Conservation (phyloP, 495 filamentous ascomycete species). For the Podospora pseudopauciseta region DNA sequence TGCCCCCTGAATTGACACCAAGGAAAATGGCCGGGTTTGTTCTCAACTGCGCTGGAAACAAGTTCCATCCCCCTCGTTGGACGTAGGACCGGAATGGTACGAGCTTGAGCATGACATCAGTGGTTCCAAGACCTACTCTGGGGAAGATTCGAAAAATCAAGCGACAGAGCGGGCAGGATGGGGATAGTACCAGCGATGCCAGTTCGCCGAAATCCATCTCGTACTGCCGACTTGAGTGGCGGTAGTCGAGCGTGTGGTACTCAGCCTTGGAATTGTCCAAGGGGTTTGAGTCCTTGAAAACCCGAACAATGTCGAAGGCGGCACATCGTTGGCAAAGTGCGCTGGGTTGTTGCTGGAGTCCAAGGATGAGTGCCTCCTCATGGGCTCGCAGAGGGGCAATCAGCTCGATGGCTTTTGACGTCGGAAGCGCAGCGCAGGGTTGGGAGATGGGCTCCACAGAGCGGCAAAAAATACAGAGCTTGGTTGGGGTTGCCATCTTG, state of each 20-base stretch:
- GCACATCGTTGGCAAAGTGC: slow-evolving; percentile 18
- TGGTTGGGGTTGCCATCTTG: neutral
- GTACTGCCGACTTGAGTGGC: neutral
- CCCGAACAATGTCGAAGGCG: slow-evolving; percentile 10
- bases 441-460: neutral
- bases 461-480: slow-evolving; percentile 4
- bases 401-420: neutral
- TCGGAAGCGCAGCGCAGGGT: neutral
- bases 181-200: slow-evolving; percentile 8
- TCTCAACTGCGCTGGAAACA: neutral
- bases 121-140: neutral
- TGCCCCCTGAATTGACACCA: neutral
- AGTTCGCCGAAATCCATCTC: slow-evolving; percentile 12
- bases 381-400: slow-evolving; percentile 5
- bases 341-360: slow-evolving; percentile 8
- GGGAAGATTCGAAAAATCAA: slow-evolving; percentile 25
- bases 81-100: neutral
- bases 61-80: neutral
- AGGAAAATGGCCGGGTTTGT: neutral
- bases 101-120: neutral
- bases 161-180: slow-evolving; percentile 20
- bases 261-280: neutral
- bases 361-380: slow-evolving; percentile 6
- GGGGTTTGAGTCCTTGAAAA: neutral
- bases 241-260: neutral